Conservation (phyloP, 2,329 filamentous ascomycete genomes). For the Trichoderma sp. region DNA sequence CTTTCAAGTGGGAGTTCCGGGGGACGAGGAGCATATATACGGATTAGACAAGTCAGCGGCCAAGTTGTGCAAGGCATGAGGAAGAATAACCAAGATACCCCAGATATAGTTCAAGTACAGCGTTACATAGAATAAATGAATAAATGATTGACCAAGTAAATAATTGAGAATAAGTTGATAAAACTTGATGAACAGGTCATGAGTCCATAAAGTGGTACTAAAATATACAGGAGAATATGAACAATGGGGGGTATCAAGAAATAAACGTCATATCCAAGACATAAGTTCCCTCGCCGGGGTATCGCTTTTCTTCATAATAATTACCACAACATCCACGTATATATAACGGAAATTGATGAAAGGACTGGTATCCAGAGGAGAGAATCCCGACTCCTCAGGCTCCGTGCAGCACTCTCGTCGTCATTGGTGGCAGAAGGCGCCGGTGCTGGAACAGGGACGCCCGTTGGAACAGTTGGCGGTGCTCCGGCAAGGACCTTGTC, state of each 20-base stretch:
- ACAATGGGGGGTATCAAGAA: constrained; percentile 20
- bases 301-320: background rate
- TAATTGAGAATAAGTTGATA: background rate
- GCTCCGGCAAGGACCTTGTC: constrained; percentile 41
- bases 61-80: constrained; percentile 22
- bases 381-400: background rate
- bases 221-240: constrained; percentile 18
- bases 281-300: background rate
- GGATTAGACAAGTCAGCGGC: constrained; percentile 27
- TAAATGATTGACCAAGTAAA: background rate
- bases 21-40: constrained; percentile 27
- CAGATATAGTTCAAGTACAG: background rate
- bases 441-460: constrained; percentile 9
- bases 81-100: constrained; percentile 1
- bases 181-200: background rate
- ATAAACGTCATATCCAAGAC: constrained; percentile 25
- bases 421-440: background rate
- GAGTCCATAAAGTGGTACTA: background rate
- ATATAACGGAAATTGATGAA: constrained; percentile 6
- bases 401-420: background rate
- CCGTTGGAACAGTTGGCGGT: constrained; percentile 11
- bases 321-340: constrained; percentile 11
- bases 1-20: constrained; percentile 31
- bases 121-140: background rate
- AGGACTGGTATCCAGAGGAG: constrained; percentile 6